These are phyloP conservation scores for Clonostachys chloroleuca DNA, from an alignment of 2,329 filamentous ascomycete genomes.

Conservation along the genomic window DNA sequence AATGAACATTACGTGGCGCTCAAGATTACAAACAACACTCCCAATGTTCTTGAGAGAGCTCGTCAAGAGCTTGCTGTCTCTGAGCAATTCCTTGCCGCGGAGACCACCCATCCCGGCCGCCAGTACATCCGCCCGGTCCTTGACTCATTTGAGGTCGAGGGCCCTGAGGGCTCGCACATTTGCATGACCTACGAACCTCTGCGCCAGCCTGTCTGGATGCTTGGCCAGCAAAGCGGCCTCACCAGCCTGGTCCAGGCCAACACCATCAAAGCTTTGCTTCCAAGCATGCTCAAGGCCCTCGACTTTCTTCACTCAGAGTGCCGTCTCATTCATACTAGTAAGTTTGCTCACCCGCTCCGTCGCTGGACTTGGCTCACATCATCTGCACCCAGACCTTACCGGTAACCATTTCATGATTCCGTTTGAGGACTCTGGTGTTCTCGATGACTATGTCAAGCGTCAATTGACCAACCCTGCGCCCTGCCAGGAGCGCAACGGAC, in stretches of 20 bases:
- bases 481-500: slow-evolving; percentile 11
- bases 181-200: slow-evolving; percentile 15
- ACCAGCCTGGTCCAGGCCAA: slow-evolving; percentile 10
- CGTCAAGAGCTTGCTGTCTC: slow-evolving; percentile 14
- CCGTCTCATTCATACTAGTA: slow-evolving; percentile 32
- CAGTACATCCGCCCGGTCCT: slow-evolving; percentile 10
- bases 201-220: slow-evolving; percentile 16
- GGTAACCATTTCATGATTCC: slow-evolving; percentile 16
- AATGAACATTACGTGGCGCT: slow-evolving; percentile 15
- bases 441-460: slow-evolving; percentile 12
- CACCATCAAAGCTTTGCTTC: slow-evolving; percentile 16
- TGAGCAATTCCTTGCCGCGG: slow-evolving; percentile 11
- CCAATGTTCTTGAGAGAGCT: slow-evolving; percentile 11
- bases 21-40: slow-evolving; percentile 18
- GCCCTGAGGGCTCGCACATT: slow-evolving; percentile 9
- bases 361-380: neutral
- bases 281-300: slow-evolving; percentile 26
- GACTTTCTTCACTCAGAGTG: slow-evolving; percentile 33
- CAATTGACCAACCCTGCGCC: slow-evolving; percentile 14
- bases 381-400: slow-evolving; percentile 9
- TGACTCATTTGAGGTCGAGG: slow-evolving; percentile 14
- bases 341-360: slow-evolving; percentile 1
- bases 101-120: slow-evolving; percentile 11
- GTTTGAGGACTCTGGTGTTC: slow-evolving; percentile 12
- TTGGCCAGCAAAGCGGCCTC: slow-evolving; percentile 12